Evolutionary conservation across 352 stramenopile genomes (phyloP).

Genomic region (Phytophthora lateralis): DNA sequence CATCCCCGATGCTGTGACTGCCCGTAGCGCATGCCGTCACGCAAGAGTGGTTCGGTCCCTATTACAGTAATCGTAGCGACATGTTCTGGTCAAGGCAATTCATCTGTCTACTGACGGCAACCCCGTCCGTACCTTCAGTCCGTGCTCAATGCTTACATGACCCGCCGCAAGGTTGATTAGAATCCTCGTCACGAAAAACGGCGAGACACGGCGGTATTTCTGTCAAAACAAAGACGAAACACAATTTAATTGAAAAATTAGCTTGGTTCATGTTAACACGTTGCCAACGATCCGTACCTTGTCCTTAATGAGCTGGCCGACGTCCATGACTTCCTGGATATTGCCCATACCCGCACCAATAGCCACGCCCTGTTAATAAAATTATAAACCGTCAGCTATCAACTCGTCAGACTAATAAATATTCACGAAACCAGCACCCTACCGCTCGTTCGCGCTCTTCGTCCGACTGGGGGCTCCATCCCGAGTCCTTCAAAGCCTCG

Average conservation of each 20-base stretch:
- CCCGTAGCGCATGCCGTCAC: conserved; percentile 97
- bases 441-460: conserved; percentile 73
- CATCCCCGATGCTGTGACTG: conserved; percentile 97
- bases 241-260: neutral
- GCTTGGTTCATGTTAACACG: neutral
- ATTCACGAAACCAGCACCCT: neutral
- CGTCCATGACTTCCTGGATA: conserved; percentile 85
- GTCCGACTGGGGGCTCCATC: conserved; percentile 66
- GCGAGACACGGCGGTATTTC: conserved; percentile 91
- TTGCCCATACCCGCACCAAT: conserved; percentile 89
- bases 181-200: conserved; percentile 94
- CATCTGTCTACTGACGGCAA: neutral
- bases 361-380: conserved; percentile 63
- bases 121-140: conserved; percentile 68
- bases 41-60: conserved; percentile 97
- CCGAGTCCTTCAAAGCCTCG: conserved; percentile 82
- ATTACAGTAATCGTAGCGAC: neutral
- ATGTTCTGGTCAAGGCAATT: neutral
- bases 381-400: conserved; percentile 1
- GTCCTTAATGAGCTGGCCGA: conserved; percentile 62
- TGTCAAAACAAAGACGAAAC: conserved; percentile 17
- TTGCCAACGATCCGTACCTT: conserved; percentile 46
- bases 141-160: conserved; percentile 91
- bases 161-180: conserved; percentile 94
- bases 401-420: too few relatives aligned